Evolutionary conservation across 495 filamentous ascomycete genomes (phyloP), one percentile per base, ranked within the genome.

Genomic region (Podospora anserina): DNA sequence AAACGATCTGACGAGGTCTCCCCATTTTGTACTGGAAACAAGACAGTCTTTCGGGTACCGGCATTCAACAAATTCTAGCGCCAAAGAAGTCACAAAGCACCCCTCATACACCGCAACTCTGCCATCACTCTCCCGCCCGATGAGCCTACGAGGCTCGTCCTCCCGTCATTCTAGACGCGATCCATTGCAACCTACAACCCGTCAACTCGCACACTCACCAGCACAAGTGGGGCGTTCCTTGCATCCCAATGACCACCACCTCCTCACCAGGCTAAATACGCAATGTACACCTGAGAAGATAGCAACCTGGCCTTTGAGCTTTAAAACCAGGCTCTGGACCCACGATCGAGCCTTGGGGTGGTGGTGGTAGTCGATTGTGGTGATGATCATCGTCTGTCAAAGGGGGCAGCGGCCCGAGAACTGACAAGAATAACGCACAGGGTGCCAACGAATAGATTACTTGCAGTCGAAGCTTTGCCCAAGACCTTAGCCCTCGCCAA

Each of bases 231-330:
- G 73, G 64, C 68, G 70, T 74, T 69, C 75, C 71, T 77, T 74
- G 75, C 73, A 77, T 49, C 30, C 7, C 39, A 49, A 49, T 49
- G 39, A 11, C 39, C 39, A 49, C 39, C 39, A 13, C 39, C 39
- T 13, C 7, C 13, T 72, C 65, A 63, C n/a, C 69, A 77, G 73
- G 73, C 73, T 77, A 75, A 77, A 77, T 73, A 49, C 9, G 15
- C 39, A 49, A 49, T 16, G 39, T 0, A 49, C 39, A 49, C 39
- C 39, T 49, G 6, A 49, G 9, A 13, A 49, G 2, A 16, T 13
- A 3, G 5, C 15, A 23, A 23, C 39, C 39, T 11, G 39, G 15
- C 39, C 2, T 2, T 16, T 49, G 39, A 49, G 39, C 39, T 49
- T 3, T 18, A 49, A 49, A 49, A 49, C 39, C 39, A 13, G 39